Percentiles rank a stretch among this genome's conserved stretches.
phyloP scores from a whole-genome alignment of 345 rosid species.

The Murraya paniculata region DNA sequence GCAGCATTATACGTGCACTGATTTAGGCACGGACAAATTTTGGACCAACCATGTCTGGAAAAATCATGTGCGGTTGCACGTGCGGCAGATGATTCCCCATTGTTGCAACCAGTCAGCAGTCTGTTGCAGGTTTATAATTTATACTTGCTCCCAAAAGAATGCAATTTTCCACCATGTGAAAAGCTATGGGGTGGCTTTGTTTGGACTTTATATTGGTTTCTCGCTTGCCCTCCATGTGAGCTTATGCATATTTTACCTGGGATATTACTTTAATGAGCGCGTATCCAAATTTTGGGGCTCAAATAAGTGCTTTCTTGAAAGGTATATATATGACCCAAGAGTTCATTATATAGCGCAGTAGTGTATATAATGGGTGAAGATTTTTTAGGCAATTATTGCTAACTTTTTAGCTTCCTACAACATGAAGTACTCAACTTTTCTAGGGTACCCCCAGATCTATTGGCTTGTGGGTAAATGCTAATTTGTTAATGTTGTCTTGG shows the following conservation, averaged over 20 bases:
- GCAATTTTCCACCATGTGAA: slow-evolving; percentile 22
- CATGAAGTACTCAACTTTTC: slow-evolving; percentile 17
- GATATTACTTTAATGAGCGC: background rate
- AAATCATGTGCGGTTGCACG: slow-evolving; percentile 20
- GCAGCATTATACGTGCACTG: slow-evolving; percentile 1
- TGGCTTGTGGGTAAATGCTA: background rate
- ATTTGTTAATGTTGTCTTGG: background rate
- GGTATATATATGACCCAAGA: background rate
- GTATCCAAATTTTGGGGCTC: background rate
- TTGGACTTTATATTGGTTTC: slow-evolving; percentile 20
- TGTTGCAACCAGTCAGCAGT: slow-evolving; percentile 4
- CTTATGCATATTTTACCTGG: background rate
- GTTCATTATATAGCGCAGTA: too few relatives aligned
- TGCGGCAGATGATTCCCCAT: slow-evolving; percentile 18
- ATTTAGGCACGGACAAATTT: slow-evolving; percentile 13
- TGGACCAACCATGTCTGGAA: slow-evolving; percentile 9
- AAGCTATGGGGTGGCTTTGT: slow-evolving; percentile 11
- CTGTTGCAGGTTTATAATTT: background rate
- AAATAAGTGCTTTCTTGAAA: slow-evolving; percentile 5
- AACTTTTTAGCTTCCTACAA: slow-evolving; percentile 29
- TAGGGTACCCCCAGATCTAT: too few relatives aligned
- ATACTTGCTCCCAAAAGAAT: background rate
- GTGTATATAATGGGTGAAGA: background rate
- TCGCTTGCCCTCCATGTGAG: slow-evolving; percentile 21
- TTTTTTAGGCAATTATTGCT: slow-evolving; percentile 13